Evolutionary conservation across 495 filamentous ascomycete genomes (phyloP).

Genomic region (Penicillium coprophilum): DNA sequence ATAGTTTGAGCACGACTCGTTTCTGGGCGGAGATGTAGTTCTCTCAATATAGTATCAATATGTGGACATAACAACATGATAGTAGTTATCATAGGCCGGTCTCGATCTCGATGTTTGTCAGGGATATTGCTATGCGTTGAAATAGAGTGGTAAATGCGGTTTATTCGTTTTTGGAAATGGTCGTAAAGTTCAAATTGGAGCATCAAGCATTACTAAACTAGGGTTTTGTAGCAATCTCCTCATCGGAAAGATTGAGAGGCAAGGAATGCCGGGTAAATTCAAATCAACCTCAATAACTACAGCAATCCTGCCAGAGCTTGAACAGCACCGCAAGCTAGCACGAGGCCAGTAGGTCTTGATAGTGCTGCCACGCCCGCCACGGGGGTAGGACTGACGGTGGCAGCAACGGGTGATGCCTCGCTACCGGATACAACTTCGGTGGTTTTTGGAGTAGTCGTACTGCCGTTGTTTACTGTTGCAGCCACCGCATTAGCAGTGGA

Average conservation of each 20-base stretch:
- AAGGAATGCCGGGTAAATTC: neutral
- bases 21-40: neutral
- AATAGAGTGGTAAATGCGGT: neutral
- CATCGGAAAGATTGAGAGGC: neutral
- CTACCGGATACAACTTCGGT: neutral
- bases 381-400: neutral
- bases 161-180: neutral
- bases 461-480: conserved; percentile 10
- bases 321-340: neutral
- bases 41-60: neutral
- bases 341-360: neutral
- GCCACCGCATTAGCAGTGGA: conserved; percentile 20
- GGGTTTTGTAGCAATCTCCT: neutral
- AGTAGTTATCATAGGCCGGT: neutral
- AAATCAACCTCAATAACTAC: neutral
- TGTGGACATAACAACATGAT: neutral
- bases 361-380: neutral
- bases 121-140: neutral
- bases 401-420: neutral
- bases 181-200: neutral
- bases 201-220: neutral
- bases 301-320: neutral
- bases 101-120: neutral
- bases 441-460: conserved; percentile 1
- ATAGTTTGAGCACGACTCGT: neutral